Evolutionary conservation across 768 basidiomycete species (phyloP), one percentile per base, ranked within the genome.

Genomic region (Dentipellis sp.): DNA sequence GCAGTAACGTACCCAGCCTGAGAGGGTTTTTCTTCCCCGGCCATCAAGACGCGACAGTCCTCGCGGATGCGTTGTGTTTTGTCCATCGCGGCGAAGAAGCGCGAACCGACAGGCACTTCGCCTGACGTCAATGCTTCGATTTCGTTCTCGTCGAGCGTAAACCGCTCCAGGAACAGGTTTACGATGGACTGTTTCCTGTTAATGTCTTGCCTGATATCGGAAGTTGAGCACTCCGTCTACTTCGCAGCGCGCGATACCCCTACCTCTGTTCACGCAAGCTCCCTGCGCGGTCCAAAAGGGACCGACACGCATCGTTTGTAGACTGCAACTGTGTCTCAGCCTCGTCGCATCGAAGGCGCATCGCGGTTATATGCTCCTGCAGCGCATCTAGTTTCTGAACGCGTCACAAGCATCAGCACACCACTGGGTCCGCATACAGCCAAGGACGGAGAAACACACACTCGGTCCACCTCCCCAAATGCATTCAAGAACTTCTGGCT

Each of bases 401-500:
- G 39, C 0, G 11, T 46, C 59, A 34, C 14, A 16, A 12, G 7
- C 53, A 47, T 45, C 23, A 53, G 17, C 58, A 50, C 48, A 40
- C 39, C 10, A 51, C 35, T 35, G 6, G 21, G 2, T 14, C 16
- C 10, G 17, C 45, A n/a, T 4, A 40, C 2, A 10, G 17, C 12
- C 29, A 53, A n/a, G n/a, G 36, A 42, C 35, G 14, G 6, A 8
- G 16, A 46, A 34, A 55, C 38, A 79, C 90, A 62, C 68, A 95
- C 95, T 72, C 90, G 78, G 72, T 97, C 90, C 37, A 98, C 92
- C 62, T 93, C 85, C 19, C 83, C 83, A 59, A 98, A 87, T 0
- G 89, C 92, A 23, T 79, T 78, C 55, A 98, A 67, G 67, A 99
- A 97, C 60, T 82, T 80, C 48, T 78, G 77, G 61, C 92, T 94